Conservation (phyloP, 1,284 basidiomycete genomes). For the Tilletia setariae region DNA sequence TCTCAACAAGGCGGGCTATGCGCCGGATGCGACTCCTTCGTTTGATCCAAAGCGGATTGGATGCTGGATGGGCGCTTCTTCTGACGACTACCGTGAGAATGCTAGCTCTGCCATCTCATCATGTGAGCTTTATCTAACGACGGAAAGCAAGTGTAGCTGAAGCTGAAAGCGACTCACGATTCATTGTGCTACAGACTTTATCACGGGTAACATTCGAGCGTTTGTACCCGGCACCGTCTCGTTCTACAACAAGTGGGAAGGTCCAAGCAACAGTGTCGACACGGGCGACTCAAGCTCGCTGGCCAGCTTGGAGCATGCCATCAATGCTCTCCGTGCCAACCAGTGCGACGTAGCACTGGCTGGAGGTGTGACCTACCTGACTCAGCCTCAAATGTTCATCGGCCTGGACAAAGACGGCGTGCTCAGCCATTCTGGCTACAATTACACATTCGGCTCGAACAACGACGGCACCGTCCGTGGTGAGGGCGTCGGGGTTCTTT, state of each 20-base stretch:
- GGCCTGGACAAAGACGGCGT: constrained; percentile 35
- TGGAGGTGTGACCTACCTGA: constrained; percentile 31
- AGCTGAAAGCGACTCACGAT: constrained; percentile 20
- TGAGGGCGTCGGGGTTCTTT: constrained; percentile 34
- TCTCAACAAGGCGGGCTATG: constrained; percentile 32
- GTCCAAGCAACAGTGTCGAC: constrained; percentile 31
- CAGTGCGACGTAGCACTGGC: constrained; percentile 36
- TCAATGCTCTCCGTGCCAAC: constrained; percentile 27
- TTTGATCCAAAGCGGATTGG: constrained; percentile 33
- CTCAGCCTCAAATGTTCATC: constrained; percentile 36
- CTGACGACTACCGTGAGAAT: constrained; percentile 42
- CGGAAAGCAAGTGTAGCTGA: constrained; percentile 17
- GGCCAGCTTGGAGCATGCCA: constrained; percentile 30
- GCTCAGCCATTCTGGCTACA: constrained; percentile 9
- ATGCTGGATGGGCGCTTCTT: constrained; percentile 30
- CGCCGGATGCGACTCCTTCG: constrained; percentile 19
- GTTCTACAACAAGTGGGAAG: constrained; percentile 31
- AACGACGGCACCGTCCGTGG: constrained; percentile 33
- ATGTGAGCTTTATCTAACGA: no score
- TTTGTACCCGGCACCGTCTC: constrained; percentile 34
- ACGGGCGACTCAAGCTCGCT: constrained; percentile 30
- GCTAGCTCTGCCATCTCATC: constrained; percentile 5
- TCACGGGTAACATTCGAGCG: constrained; percentile 39
- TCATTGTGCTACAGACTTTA: constrained; percentile 20
- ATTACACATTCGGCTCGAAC: constrained; percentile 26